Conservation (phyloP, 2,329 filamentous ascomycete genomes). For the Pseudodiploospora longispora region DNA sequence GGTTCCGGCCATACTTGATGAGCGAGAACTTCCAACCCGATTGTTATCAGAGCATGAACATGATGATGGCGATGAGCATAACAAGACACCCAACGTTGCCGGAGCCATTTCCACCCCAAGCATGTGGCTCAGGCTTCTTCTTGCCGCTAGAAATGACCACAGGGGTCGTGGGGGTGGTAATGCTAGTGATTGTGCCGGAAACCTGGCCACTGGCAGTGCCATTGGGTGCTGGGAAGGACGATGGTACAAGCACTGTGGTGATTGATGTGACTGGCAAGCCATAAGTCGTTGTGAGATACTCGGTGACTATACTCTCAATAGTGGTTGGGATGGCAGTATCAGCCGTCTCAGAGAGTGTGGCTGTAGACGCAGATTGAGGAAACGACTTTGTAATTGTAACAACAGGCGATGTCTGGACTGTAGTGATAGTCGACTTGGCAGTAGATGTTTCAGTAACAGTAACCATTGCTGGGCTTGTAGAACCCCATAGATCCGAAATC, state of each 20-base stretch:
- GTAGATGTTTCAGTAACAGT: conserved; percentile 20
- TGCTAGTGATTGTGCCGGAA: conserved; percentile 18
- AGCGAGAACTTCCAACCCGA: too few species aligned
- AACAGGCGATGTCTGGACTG: conserved; percentile 12
- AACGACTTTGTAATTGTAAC: conserved; percentile 17
- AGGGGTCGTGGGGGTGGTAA: conserved; percentile 13
- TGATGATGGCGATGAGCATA: conserved; percentile 27
- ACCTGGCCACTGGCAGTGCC: conserved; percentile 16
- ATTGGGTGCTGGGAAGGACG: conserved; percentile 22
- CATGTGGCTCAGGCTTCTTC: conserved; percentile 24
- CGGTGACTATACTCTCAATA: conserved; percentile 20
- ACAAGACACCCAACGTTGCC: conserved; percentile 26
- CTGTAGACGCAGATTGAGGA: not conserved
- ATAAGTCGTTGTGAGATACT: conserved; percentile 23
- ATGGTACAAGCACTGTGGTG: conserved; percentile 23
- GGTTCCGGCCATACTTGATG: too few species aligned
- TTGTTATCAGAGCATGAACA: conserved; percentile 21
- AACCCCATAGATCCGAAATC: conserved; percentile 22
- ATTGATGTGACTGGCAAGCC: conserved; percentile 20
- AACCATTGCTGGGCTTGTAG: conserved; percentile 8
- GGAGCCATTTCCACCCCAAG: conserved; percentile 21
- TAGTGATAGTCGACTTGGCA: conserved; percentile 18
- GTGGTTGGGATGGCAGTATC: conserved; percentile 17
- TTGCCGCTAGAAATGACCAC: conserved; percentile 22
- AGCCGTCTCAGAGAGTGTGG: conserved; percentile 10